Conservation (phyloP, 2,329 filamentous ascomycete species). For the Xylariaceae sp. region DNA sequence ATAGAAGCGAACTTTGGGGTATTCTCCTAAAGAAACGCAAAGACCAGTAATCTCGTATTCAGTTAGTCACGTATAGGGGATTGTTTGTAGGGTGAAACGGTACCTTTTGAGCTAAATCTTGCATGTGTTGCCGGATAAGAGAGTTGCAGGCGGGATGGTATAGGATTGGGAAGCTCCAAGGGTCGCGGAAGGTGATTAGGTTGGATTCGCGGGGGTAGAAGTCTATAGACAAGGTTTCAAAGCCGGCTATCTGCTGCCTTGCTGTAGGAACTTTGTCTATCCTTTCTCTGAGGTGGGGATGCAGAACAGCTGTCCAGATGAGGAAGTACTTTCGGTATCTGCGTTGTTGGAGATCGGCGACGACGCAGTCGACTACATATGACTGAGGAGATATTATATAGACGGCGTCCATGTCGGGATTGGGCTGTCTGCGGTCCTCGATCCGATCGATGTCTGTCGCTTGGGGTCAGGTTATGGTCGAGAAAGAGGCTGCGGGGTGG, state of each 20-base stretch:
- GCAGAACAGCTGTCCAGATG: conserved; percentile 78
- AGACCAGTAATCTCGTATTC: conserved; percentile 69
- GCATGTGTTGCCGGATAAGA: conserved; percentile 78
- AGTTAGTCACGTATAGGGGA: no score
- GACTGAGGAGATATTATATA: conserved; percentile 84
- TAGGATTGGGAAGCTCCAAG: conserved; percentile 90
- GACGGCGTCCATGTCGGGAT: conserved; percentile 89
- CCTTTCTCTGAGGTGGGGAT: conserved; percentile 65
- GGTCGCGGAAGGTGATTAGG: conserved; percentile 85
- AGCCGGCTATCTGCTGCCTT: conserved; percentile 71
- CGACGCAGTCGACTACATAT: conserved; percentile 87
- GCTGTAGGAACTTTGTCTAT: conserved; percentile 68
- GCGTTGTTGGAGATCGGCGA: conserved; percentile 83
- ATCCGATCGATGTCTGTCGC: conserved; percentile 84
- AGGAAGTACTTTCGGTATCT: conserved; percentile 77
- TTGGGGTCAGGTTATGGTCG: conserved; percentile 24
- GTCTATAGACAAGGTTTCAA: conserved; percentile 80
- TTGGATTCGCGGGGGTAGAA: conserved; percentile 90
- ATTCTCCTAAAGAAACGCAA: conserved; percentile 89
- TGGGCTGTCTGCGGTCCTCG: conserved; percentile 76
- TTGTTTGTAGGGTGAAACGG: neutral
- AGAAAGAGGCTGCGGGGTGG: conserved; percentile 12
- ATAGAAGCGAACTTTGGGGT: conserved; percentile 90
- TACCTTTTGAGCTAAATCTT: conserved; percentile 83
- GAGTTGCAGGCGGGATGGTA: conserved; percentile 89